These are phyloP conservation scores for Cyanodermella asteris DNA, from an alignment of 2,329 filamentous ascomycete species.

Conservation along the genomic window DNA sequence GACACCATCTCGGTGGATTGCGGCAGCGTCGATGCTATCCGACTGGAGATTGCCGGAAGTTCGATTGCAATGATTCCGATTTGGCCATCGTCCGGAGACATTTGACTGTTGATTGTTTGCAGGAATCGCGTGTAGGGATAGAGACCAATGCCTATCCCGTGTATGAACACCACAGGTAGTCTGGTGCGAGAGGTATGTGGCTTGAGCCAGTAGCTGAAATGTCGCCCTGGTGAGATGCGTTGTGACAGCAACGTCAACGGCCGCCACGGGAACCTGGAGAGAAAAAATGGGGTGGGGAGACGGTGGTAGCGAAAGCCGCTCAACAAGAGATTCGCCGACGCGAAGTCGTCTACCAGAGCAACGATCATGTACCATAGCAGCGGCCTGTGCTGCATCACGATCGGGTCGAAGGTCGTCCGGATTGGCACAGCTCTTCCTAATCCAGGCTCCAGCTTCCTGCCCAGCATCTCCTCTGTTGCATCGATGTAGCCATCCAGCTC, in stretches of 20 bases:
- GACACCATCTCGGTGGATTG: constrained; percentile 29
- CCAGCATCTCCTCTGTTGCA: constrained; percentile 31
- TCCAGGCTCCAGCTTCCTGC: constrained; percentile 29
- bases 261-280: constrained; percentile 36
- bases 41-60: constrained; percentile 41
- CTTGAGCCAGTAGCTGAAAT: constrained; percentile 42
- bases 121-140: constrained; percentile 40
- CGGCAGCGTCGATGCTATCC: constrained; percentile 34
- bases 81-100: constrained; percentile 19
- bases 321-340: not conserved
- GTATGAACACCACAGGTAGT: constrained; percentile 43
- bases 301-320: constrained; percentile 28
- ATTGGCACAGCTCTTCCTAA: constrained; percentile 33
- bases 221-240: constrained; percentile 25
- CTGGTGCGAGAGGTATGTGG: constrained; percentile 37
- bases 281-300: constrained; percentile 19
- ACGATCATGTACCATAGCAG: constrained; percentile 42
- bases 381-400: constrained; percentile 38
- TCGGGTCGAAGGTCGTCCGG: constrained; percentile 42
- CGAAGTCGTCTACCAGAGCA: constrained; percentile 1
- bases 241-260: constrained; percentile 26
- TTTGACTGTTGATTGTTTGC: constrained; percentile 26
- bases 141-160: constrained; percentile 49
- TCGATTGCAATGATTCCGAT: constrained; percentile 45
- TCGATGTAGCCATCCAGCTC: constrained; percentile 35